Base-by-base conservation (phyloP, 768 basidiomycete species). In the Rhizopogon vinicolor region DNA sequence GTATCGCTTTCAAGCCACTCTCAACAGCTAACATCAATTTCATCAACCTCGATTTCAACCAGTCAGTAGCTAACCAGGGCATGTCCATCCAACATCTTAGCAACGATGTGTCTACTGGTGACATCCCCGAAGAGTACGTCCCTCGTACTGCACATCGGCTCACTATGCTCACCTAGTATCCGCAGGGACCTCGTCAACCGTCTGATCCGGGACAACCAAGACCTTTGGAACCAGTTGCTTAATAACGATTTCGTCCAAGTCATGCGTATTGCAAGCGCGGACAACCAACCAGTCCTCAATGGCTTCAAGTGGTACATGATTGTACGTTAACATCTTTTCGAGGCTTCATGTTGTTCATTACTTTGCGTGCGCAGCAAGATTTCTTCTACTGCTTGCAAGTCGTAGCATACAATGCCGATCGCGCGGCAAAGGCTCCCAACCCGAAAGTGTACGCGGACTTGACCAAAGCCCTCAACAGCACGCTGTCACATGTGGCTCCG, bases 281-380 rank as follows among this genome's bases (percentile, higher is more conserved):
- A 46, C 42, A 43, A 54, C 14, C 19, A 19, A 9, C n/a, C 7
- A 18, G 59, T 59, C 14, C 39, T 59, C 14, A 18, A 41, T 13
- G 58, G 58, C 29, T 59, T 59, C 52, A 41, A 42, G 22, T 59
- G 56, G 56, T 58, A 54, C 39, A 56, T 31, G 44, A 54, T 57
- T 16, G 53, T 55, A 37, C 25, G 53, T 46, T 41, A 25, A 22
- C 18, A 8, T 10, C 35, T 31, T 25, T 9, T 9, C 9, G 31
- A 29, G 7, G 31, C 5, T 46, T 19, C 51, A 52, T 14, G 28
- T 18, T 3, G 10, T 14, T 52, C 39, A 31, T n/a, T 18, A 28
- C 42, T 48, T 42, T 14, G 7, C 5, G 14, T 2, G 0, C 16
- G 10, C 51, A 60, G 58, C 58, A 60, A 60, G 58, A 60, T 37